Evolutionary conservation across 176 grass and related monocot genomes (phyloP), one percentile per base, ranked within the genome.

Genomic region (Oryza brachyantha): DNA sequence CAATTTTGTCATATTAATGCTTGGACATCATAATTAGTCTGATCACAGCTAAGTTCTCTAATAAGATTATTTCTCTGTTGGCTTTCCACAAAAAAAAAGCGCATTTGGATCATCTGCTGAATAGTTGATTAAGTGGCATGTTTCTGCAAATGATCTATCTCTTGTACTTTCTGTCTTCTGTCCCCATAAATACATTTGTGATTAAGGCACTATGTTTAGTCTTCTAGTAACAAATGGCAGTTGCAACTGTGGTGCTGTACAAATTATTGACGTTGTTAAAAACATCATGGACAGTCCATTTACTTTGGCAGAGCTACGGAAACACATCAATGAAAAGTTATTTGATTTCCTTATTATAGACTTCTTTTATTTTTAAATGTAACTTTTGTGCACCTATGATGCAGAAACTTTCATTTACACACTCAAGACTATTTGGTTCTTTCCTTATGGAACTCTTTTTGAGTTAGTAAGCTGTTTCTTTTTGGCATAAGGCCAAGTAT

Each of bases 91-190:
- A 40, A n/a, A 73, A 50, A 74, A 22, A 8, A 29, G 14, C 5
- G 0, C 31, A 34, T 0, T 22, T 27, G n/a, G 37, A n/a, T 64
- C 9, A 50, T 70, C 14, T 27, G 7, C 10, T 77, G 31, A 32
- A 32, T 32, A 70, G 10, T 63, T n/a, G 3, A 3, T 63, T 35
- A 12, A 62, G 5, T 19, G n/a, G 9, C 31, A 25, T 29, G 13
- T 13, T 13, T 77, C 10, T 38, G 10, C 7, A 29, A 29, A 64
- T n/a, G 64, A 0, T 46, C 46, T 70, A 34, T 8, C 5, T 52
- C 68, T 42, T 39, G 54, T 62, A 70, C n/a, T 60, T 76, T 81
- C 34, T 43, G 25, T 76, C 16, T 29, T 76, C n/a, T 76, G 58
- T 79, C 7, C 21, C 21, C 52, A 55, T 55, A 55, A 55, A 55